These are phyloP conservation scores for Aureoboletus auriporus DNA, from an alignment of 768 basidiomycete genomes.

Conservation along the genomic window DNA sequence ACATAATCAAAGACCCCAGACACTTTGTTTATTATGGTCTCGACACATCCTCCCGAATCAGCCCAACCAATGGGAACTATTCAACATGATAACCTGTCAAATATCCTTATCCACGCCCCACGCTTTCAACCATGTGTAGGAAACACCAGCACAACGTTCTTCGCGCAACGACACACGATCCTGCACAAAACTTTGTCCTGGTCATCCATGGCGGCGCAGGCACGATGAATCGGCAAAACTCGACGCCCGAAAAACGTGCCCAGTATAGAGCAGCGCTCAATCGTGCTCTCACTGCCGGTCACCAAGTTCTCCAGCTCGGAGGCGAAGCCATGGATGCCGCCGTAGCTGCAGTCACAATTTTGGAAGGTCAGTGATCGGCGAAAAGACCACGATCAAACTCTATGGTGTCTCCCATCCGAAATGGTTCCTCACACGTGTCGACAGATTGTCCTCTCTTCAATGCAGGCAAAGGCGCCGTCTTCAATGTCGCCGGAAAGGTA, in stretches of 20 bases:
- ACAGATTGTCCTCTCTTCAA: constrained; percentile 78
- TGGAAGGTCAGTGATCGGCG: constrained; percentile 55
- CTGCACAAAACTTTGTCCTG: constrained; percentile 36
- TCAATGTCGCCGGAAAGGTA: constrained; percentile 77
- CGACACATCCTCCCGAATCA: too few species aligned
- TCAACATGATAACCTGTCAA: too few species aligned
- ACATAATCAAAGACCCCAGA: too few species aligned
- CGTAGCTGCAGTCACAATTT: constrained; percentile 63
- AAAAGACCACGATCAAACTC: neutral
- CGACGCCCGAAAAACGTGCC: constrained; percentile 58
- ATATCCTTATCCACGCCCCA: too few species aligned
- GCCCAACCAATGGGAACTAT: too few species aligned
- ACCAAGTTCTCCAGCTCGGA: constrained; percentile 56
- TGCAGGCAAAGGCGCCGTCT: constrained; percentile 76
- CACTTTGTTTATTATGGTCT: too few species aligned
- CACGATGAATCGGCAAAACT: constrained; percentile 52
- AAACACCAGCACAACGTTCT: neutral
- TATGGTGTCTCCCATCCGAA: too few species aligned
- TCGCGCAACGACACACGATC: constrained; percentile 1
- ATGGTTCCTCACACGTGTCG: too few species aligned
- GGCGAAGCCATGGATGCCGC: constrained; percentile 84
- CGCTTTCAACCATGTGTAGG: constrained; percentile 6
- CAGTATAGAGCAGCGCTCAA: constrained; percentile 54
- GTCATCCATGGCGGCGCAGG: constrained; percentile 83
- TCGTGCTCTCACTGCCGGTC: constrained; percentile 56